Evolutionary conservation across 345 rosid genomes (phyloP).

Genomic region (Boechera stricta): DNA sequence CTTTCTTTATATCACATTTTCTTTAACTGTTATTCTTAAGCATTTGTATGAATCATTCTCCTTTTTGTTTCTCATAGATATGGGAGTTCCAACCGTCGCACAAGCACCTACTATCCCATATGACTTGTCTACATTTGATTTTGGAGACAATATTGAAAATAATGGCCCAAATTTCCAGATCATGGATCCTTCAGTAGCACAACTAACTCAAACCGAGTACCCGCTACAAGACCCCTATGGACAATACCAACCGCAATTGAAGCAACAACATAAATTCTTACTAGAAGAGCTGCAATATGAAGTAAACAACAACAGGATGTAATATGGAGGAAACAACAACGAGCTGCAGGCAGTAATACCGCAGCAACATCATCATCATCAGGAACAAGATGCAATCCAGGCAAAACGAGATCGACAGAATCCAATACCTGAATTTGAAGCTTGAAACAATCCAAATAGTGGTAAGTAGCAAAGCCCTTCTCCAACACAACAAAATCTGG

Average conservation of each 20-base stretch:
- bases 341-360: not conserved
- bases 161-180: not conserved
- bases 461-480: slow-evolving; percentile 26
- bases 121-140: not conserved
- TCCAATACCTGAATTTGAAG: not conserved
- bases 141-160: not conserved
- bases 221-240: no score
- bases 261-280: not conserved
- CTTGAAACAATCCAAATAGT: slow-evolving; percentile 14
- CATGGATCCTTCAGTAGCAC: not conserved
- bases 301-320: not conserved
- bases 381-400: not conserved
- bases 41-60: slow-evolving; percentile 2
- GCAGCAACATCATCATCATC: not conserved
- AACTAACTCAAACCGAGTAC: no score
- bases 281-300: not conserved
- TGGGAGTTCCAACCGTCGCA: not conserved
- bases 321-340: slow-evolving; percentile 3
- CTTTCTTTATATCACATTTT: not conserved
- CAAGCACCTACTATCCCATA: not conserved
- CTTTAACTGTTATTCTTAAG: not conserved
- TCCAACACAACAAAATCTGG: not conserved
- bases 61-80: not conserved
- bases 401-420: not conserved
- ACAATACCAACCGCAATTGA: not conserved